Conservation (phyloP, 352 stramenopile genomes). For the Pythium apleroticum region DNA sequence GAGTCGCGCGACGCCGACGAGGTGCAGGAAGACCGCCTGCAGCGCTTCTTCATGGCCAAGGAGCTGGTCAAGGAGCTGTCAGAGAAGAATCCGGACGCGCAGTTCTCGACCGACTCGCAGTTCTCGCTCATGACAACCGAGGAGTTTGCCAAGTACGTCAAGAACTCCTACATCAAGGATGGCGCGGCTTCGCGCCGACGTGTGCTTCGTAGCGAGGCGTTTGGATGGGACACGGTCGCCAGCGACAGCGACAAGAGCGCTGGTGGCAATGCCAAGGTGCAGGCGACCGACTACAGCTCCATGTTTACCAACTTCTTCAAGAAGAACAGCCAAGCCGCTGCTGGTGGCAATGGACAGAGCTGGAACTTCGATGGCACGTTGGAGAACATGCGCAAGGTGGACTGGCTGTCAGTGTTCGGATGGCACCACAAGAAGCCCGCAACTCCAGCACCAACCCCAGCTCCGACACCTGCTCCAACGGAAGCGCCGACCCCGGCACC, state of each 20-base stretch:
- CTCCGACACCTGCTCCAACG: slow-evolving; percentile 3
- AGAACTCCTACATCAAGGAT: slow-evolving; percentile 33
- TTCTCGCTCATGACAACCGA: slow-evolving; percentile 58
- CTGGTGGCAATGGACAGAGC: neutral
- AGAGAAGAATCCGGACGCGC: slow-evolving; percentile 37
- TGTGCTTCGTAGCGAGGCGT: neutral
- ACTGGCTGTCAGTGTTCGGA: slow-evolving; percentile 16
- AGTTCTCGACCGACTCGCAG: slow-evolving; percentile 43
- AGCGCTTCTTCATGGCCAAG: slow-evolving; percentile 53
- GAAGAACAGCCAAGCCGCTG: slow-evolving; percentile 2
- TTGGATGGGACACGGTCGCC: neutral
- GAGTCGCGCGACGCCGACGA: slow-evolving; percentile 29
- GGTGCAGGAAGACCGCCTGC: slow-evolving; percentile 34
- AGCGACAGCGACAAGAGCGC: neutral
- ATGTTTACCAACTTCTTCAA: slow-evolving; percentile 8
- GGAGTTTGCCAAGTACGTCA: slow-evolving; percentile 47
- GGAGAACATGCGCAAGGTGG: slow-evolving; percentile 12
- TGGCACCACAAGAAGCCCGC: slow-evolving; percentile 12
- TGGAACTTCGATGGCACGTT: slow-evolving; percentile 16
- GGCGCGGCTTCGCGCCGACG: neutral
- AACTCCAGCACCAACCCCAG: slow-evolving; percentile 5
- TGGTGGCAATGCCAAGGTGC: slow-evolving; percentile 12
- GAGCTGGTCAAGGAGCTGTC: slow-evolving; percentile 36
- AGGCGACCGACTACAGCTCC: neutral
- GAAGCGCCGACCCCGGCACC: neutral